phyloP scores from a whole-genome alignment of 2,329 filamentous ascomycete species.

The Epichloe baconii region DNA sequence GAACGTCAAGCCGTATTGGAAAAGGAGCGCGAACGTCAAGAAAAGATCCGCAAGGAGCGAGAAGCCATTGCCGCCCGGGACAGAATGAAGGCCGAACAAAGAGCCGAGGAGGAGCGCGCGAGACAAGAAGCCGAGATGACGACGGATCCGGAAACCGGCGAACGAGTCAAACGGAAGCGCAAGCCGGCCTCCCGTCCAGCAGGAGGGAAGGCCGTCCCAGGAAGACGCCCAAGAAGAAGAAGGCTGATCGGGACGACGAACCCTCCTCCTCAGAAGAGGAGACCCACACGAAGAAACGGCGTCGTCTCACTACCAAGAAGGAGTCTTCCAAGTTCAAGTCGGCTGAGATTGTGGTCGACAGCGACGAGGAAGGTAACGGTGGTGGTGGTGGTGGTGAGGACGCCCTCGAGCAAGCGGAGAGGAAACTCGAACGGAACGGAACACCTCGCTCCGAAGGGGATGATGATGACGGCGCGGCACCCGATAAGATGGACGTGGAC shows the following conservation, averaged over 20 bases:
- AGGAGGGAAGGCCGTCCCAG: slow-evolving; percentile 31
- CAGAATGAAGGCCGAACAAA: slow-evolving; percentile 57
- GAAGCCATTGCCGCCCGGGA: slow-evolving; percentile 68
- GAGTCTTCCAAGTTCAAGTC: slow-evolving; percentile 64
- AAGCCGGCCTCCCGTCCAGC: slow-evolving; percentile 29
- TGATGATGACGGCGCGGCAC: slow-evolving; percentile 23
- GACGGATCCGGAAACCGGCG: slow-evolving; percentile 69
- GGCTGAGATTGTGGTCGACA: slow-evolving; percentile 69
- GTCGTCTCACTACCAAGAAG: slow-evolving; percentile 40
- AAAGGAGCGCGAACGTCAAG: slow-evolving; percentile 58
- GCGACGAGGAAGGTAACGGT: slow-evolving; percentile 38
- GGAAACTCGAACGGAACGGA: slow-evolving; percentile 24
- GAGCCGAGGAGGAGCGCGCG: slow-evolving; percentile 21
- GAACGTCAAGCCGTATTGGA: slow-evolving; percentile 55
- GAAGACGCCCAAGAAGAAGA: slow-evolving; percentile 41
- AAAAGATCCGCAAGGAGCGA: slow-evolving; percentile 76
- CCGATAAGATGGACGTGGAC: slow-evolving; percentile 42
- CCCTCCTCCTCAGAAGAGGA: slow-evolving; percentile 30
- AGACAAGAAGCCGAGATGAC: slow-evolving; percentile 60
- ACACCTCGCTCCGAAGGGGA: slow-evolving; percentile 23
- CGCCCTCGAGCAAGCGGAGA: slow-evolving; percentile 32
- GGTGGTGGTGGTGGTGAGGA: slow-evolving; percentile 21
- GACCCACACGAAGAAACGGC: slow-evolving; percentile 47
- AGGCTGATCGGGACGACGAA: slow-evolving; percentile 25
- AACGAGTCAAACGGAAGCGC: slow-evolving; percentile 69